A percentile compares a stretch with the other conserved stretches of the same genome.
These are phyloP conservation scores for Ceratobasidium theobromae DNA, from an alignment of 1,284 basidiomycete species.

Conservation along the genomic window DNA sequence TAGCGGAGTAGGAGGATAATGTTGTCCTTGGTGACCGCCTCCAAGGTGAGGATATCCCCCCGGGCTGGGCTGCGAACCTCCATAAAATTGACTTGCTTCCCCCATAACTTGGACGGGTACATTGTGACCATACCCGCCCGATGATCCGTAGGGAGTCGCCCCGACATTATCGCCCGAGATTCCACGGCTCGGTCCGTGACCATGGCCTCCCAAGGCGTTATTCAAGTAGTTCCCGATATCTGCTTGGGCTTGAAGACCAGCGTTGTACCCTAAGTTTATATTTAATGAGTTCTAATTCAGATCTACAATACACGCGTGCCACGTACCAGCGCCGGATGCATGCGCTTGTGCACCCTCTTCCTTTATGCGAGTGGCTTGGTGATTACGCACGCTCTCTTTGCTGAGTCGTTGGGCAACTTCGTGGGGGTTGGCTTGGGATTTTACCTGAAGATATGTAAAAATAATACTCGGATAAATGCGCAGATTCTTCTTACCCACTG, in stretches of 20 bases:
- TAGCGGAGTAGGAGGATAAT: constrained; percentile 18
- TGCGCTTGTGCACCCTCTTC: constrained; percentile 46
- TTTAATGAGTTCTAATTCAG: constrained; percentile 46
- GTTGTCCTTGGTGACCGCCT: constrained; percentile 7
- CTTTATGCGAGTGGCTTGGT: constrained; percentile 67
- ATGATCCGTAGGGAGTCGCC: not conserved
- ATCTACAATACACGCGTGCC: not conserved
- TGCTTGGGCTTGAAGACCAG: constrained; percentile 11
- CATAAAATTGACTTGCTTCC: constrained; percentile 21
- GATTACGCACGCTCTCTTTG: constrained; percentile 67
- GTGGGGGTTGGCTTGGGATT: constrained; percentile 55
- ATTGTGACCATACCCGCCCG: not conserved
- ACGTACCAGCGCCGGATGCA: constrained; percentile 47
- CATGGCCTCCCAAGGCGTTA: constrained; percentile 36
- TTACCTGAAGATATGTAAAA: constrained; percentile 51
- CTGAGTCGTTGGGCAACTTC: constrained; percentile 62
- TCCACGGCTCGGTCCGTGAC: constrained; percentile 22
- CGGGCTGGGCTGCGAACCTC: not conserved
- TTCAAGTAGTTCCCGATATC: constrained; percentile 31
- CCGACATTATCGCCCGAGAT: constrained; percentile 12
- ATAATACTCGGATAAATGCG: constrained; percentile 52
- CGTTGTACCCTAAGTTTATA: constrained; percentile 8
- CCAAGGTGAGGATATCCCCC: not conserved
- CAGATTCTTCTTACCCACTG: constrained; percentile 27
- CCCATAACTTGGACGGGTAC: not conserved